These are phyloP conservation scores for Sordariomycetes sp. DNA, from an alignment of 2,329 filamentous ascomycete genomes.

Conservation along the genomic window DNA sequence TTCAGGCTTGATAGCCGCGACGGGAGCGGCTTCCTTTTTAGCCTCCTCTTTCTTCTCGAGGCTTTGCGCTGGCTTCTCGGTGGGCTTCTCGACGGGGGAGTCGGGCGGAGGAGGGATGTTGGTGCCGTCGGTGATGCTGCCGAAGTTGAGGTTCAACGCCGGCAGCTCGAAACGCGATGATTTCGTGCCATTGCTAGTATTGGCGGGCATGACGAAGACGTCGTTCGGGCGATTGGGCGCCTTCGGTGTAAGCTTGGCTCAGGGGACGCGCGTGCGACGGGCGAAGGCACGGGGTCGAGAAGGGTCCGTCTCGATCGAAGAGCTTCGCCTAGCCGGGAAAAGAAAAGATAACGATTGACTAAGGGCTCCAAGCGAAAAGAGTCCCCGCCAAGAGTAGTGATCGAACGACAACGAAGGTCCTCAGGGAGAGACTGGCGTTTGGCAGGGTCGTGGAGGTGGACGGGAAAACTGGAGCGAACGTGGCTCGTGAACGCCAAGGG, in stretches of 20 bases:
- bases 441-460: neutral
- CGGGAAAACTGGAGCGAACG: neutral
- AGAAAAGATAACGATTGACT: too few relatives aligned
- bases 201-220: conserved; percentile 18
- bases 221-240: neutral
- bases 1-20: conserved; percentile 6
- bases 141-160: conserved; percentile 48
- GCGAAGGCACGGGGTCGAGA: too few relatives aligned
- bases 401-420: too few relatives aligned
- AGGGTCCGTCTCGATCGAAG: too few relatives aligned
- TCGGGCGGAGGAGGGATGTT: conserved; percentile 49
- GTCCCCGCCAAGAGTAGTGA: too few relatives aligned
- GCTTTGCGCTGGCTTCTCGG: conserved; percentile 17
- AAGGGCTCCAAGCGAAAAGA: too few relatives aligned
- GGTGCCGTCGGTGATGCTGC: conserved; percentile 51
- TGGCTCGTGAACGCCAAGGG: conserved; percentile 1
- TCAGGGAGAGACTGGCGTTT: too few relatives aligned
- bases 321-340: too few relatives aligned
- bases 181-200: conserved; percentile 15
- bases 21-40: conserved; percentile 5
- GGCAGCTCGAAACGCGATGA: conserved; percentile 45
- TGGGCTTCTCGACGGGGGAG: conserved; percentile 40
- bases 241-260: too few relatives aligned
- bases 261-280: too few relatives aligned
- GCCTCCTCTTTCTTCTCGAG: conserved; percentile 14